Percentiles rank a stretch among this genome's conserved stretches.
Conservation (phyloP, 768 basidiomycete genomes). For the Trametes meyenii region DNA sequence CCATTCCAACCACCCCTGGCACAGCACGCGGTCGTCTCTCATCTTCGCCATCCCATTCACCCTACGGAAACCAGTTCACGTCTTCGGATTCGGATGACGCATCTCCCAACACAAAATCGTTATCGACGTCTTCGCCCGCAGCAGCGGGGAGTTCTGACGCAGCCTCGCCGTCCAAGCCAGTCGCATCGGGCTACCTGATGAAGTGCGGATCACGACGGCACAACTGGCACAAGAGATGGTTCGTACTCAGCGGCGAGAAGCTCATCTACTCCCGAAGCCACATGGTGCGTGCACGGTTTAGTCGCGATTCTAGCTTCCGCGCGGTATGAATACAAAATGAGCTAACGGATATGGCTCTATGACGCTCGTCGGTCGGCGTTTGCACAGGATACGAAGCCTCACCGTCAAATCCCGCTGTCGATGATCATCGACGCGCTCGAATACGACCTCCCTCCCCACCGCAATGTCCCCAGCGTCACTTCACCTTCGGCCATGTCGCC, state of each 20-base stretch:
- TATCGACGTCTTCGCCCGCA: constrained; percentile 50
- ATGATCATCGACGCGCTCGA: constrained; percentile 93
- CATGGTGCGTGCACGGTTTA: constrained; percentile 70
- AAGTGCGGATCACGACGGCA: constrained; percentile 93
- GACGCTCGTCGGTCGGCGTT: constrained; percentile 14
- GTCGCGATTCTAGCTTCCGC: constrained; percentile 10
- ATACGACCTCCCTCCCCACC: constrained; percentile 65
- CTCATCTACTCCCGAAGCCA: constrained; percentile 90
- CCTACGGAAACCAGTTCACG: constrained; percentile 55
- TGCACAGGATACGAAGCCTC: constrained; percentile 82
- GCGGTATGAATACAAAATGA: constrained; percentile 4
- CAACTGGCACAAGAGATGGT: constrained; percentile 98
- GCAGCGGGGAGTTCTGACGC: constrained; percentile 40
- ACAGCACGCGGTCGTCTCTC: constrained; percentile 36
- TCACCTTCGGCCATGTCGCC: constrained; percentile 39
- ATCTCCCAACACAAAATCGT: constrained; percentile 48
- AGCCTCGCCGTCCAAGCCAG: constrained; percentile 65
- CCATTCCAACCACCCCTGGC: constrained; percentile 43
- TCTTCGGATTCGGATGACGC: constrained; percentile 83
- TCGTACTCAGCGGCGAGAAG: constrained; percentile 87
- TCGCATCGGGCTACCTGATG: constrained; percentile 91
- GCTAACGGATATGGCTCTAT: constrained; percentile 15
- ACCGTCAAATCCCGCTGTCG: constrained; percentile 81
- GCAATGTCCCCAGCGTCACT: constrained; percentile 35
- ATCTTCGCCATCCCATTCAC: constrained; percentile 50